Conservation (phyloP, 2,329 filamentous ascomycete species). For the Fusarium sterilihyphosum region DNA sequence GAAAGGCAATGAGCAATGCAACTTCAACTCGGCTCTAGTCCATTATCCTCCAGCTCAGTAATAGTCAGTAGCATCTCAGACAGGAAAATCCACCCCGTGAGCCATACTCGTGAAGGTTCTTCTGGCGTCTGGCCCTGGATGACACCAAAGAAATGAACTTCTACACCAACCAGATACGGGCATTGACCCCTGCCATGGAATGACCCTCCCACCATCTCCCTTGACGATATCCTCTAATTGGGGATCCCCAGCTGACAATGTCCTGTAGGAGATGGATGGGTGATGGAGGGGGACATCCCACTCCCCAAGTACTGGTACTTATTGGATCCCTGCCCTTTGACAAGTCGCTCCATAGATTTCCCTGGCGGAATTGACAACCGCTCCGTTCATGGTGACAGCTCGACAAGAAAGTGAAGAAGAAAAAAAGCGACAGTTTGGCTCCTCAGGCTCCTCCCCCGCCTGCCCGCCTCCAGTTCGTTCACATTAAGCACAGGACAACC, state of each 20-base stretch:
- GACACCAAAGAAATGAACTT: not conserved
- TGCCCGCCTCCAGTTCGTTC: conserved; percentile 1
- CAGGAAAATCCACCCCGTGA: conserved; percentile 10
- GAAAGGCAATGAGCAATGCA: not conserved
- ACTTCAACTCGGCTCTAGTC: not conserved
- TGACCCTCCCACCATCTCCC: conserved; percentile 9
- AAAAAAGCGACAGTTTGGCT: not conserved
- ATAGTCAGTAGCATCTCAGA: not conserved
- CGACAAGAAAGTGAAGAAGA: not conserved
- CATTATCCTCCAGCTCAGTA: not conserved
- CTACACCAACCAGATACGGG: conserved; percentile 18
- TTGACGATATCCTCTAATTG: conserved; percentile 3
- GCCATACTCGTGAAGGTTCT: conserved; percentile 15
- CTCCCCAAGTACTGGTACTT: conserved; percentile 27
- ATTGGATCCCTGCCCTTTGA: not conserved
- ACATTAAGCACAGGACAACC: not conserved
- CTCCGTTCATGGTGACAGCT: not conserved
- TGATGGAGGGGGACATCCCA: conserved; percentile 1
- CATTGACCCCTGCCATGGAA: conserved; percentile 9
- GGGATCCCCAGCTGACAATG: conserved; percentile 32
- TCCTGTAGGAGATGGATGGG: conserved; percentile 27
- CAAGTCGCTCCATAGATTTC: not conserved
- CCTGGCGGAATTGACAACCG: not conserved
- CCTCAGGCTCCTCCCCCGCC: conserved; percentile 13
- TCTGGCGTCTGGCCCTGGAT: not conserved